phyloP scores from a whole-genome alignment of 352 stramenopile genomes.

The Pythium volutum region DNA sequence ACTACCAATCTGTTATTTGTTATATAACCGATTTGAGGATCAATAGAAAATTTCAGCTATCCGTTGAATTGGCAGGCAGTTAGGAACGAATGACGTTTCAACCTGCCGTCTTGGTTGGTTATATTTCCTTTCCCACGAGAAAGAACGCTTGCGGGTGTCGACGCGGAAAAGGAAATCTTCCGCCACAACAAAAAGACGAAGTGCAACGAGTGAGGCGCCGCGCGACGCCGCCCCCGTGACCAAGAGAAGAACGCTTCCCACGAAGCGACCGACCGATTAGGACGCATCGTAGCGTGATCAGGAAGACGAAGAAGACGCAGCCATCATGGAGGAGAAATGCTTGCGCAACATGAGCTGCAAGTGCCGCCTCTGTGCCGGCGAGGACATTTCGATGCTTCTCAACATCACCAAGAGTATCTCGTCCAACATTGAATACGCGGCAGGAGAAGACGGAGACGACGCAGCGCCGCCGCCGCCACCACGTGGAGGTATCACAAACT shows the following conservation, averaged over 20 bases:
- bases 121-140: conserved; percentile 15
- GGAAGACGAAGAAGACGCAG: neutral
- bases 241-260: neutral
- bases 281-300: neutral
- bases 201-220: conserved; percentile 6
- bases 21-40: neutral
- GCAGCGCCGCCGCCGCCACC: conserved; percentile 22
- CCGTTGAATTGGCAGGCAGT: neutral
- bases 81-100: conserved; percentile 1
- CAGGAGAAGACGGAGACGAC: conserved; percentile 31
- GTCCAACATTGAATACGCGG: conserved; percentile 75
- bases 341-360: conserved; percentile 86
- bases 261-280: neutral
- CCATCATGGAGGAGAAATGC: conserved; percentile 73
- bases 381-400: conserved; percentile 73
- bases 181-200: conserved; percentile 7
- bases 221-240: neutral
- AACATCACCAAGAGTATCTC: conserved; percentile 80
- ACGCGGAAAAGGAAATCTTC: conserved; percentile 11
- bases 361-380: conserved; percentile 76
- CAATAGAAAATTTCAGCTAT: neutral
- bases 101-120: conserved; percentile 11
- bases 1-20: conserved; percentile 6
- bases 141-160: conserved; percentile 9
- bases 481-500: conserved; percentile 40